Conservation (phyloP, 108 stramenopile species). For the Aurantiochytrium sp. region DNA sequence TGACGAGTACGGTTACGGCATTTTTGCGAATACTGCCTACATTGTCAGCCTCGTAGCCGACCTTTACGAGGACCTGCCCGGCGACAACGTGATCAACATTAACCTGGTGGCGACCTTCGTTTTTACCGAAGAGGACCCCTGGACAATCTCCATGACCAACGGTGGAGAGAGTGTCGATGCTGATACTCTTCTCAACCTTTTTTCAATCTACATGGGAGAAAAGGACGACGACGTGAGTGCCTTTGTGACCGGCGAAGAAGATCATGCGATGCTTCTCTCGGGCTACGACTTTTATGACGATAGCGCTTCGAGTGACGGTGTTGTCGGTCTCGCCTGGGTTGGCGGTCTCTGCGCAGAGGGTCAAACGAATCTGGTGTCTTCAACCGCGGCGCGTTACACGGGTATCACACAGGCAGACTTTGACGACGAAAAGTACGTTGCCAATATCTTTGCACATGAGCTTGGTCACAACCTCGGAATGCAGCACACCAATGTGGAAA, state of each 20-base stretch:
- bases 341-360: neutral
- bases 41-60: slow-evolving; percentile 3
- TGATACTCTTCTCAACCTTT: neutral
- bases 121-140: neutral
- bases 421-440: neutral
- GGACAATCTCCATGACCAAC: neutral
- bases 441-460: neutral
- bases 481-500: neutral
- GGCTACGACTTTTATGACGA: neutral
- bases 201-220: neutral
- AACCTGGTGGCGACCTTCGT: neutral
- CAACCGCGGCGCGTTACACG: neutral
- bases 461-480: slow-evolving; percentile 5
- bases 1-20: neutral
- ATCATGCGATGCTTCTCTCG: neutral
- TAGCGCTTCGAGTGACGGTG: neutral
- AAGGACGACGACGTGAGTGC: neutral
- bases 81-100: neutral
- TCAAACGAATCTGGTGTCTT: too few species aligned
- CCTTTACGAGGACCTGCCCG: neutral
- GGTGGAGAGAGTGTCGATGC: neutral
- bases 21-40: neutral
- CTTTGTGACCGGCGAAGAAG: neutral
- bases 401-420: neutral
- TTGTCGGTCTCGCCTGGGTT: neutral